These are phyloP conservation scores for Nannochloropsis salina DNA, from an alignment of 108 stramenopile genomes.

Conservation along the genomic window DNA sequence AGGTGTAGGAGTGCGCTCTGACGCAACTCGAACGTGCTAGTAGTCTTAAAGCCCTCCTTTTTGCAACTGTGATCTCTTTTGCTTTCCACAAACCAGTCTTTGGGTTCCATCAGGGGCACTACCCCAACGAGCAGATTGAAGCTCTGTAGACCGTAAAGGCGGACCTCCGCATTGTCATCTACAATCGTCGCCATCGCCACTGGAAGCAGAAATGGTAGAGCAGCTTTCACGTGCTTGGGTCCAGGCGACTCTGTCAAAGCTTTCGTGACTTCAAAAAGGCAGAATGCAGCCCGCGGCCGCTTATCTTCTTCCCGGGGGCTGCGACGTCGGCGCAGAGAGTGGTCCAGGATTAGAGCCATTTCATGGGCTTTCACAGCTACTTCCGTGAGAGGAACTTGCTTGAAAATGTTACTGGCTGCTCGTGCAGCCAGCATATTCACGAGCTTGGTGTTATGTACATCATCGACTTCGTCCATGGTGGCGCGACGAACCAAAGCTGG, in stretches of 20 bases:
- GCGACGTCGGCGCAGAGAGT: background rate
- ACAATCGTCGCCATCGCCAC: background rate
- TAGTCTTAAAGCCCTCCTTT: background rate
- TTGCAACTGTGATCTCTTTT: background rate
- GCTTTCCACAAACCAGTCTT: background rate
- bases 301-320: background rate
- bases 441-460: background rate
- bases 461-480: background rate
- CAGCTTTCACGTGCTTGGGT: background rate
- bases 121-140: background rate
- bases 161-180: background rate
- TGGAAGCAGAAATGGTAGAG: background rate
- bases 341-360: background rate
- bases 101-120: background rate
- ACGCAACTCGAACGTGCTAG: background rate
- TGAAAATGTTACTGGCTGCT: constrained; percentile 9
- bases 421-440: background rate
- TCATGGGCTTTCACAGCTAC: background rate
- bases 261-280: background rate
- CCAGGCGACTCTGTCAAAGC: background rate
- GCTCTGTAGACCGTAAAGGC: background rate
- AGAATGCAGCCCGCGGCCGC: background rate
- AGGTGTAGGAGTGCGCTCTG: background rate
- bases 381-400: background rate
- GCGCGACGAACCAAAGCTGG: background rate